Evolutionary conservation across 148 eudicot species (phyloP).

Genomic region (Rhododendron ovatum): DNA sequence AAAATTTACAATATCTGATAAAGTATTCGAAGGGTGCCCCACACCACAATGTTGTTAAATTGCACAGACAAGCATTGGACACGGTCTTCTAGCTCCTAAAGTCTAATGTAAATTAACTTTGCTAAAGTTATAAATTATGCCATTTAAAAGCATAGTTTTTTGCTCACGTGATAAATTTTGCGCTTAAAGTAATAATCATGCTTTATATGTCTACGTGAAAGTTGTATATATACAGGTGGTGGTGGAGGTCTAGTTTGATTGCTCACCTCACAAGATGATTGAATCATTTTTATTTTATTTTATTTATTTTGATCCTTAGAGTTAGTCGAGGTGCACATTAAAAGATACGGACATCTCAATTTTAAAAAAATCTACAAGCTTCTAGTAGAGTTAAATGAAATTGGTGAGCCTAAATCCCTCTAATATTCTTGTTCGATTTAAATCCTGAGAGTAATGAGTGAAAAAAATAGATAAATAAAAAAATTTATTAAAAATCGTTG

Average conservation of each 20-base stretch:
- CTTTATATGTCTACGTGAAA: not conserved
- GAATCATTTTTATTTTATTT: not conserved
- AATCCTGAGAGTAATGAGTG: too few relatives aligned
- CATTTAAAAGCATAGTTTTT: not conserved
- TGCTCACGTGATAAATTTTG: not conserved
- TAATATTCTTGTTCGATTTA: too few relatives aligned
- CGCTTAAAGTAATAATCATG: too few relatives aligned
- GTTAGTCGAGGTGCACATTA: too few relatives aligned
- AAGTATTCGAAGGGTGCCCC: not conserved
- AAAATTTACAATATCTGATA: not conserved
- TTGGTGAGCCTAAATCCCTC: too few relatives aligned
- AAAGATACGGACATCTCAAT: too few relatives aligned
- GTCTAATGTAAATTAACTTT: not conserved
- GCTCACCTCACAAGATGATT: not conserved
- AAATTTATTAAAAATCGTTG: too few relatives aligned
- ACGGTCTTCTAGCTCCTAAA: not conserved
- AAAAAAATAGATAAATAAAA: too few relatives aligned
- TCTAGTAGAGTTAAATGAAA: not conserved
- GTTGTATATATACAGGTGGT: not conserved
- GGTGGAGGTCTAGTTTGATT: not conserved
- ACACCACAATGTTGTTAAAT: not conserved
- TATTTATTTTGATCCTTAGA: too few relatives aligned
- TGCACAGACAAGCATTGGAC: not conserved
- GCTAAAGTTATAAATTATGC: not conserved
- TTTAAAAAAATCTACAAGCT: not conserved